These are phyloP conservation scores for Licmophora abbreviata DNA, from an alignment of 108 stramenopile species.

Conservation along the genomic window DNA sequence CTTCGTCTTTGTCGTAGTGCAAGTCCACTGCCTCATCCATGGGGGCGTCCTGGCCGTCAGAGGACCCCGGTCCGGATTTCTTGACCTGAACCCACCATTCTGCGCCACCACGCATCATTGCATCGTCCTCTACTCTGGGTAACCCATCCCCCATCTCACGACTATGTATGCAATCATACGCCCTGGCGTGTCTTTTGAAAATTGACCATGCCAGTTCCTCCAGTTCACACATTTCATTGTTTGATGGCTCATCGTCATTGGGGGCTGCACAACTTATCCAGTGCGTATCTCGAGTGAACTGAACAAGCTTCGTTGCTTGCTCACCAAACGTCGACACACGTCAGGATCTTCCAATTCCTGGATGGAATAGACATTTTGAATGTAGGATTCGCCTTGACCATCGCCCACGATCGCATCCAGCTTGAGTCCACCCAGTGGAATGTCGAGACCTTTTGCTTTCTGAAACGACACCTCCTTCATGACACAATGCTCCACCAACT, in stretches of 20 bases:
- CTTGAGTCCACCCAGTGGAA: constrained; percentile 2
- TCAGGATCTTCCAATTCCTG: constrained; percentile 6
- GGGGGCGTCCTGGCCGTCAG: neutral
- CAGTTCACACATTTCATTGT: constrained; percentile 40
- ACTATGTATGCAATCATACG: constrained; percentile 20
- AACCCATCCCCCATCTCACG: no score
- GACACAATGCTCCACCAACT: constrained; percentile 9
- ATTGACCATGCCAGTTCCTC: constrained; percentile 55
- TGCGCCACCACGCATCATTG: constrained; percentile 28
- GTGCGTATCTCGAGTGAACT: constrained; percentile 56
- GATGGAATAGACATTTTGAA: constrained; percentile 15
- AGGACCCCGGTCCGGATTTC: constrained; percentile 9
- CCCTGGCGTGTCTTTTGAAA: constrained; percentile 37
- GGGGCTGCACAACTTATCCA: constrained; percentile 38
- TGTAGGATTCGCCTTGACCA: neutral
- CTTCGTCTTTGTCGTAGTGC: constrained; percentile 90
- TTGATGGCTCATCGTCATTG: neutral
- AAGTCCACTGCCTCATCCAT: constrained; percentile 51
- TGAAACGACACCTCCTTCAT: constrained; percentile 21
- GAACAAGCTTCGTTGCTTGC: constrained; percentile 47
- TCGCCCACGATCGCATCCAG: neutral
- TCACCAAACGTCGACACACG: constrained; percentile 18
- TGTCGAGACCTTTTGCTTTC: constrained; percentile 22
- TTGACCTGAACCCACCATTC: constrained; percentile 90
- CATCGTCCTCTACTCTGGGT: neutral